Conservation (phyloP, 345 rosid species). For the Microthlaspi erraticum region DNA sequence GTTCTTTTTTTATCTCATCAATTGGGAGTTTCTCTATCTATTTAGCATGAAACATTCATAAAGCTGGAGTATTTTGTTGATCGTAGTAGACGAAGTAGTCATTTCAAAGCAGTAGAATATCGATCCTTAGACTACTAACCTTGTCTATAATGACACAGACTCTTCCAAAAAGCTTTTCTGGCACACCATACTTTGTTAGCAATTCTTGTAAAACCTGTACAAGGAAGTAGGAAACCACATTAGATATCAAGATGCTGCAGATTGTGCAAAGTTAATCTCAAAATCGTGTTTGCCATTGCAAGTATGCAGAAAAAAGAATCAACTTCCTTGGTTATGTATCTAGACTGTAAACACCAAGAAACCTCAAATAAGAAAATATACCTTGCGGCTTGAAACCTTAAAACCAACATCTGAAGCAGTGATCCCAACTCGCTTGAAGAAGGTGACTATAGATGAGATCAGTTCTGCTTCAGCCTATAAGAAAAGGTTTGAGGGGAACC, state of each 20-base stretch:
- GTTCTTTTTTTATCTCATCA: conserved; percentile 77
- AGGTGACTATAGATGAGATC: conserved; percentile 74
- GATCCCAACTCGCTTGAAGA: conserved; percentile 85
- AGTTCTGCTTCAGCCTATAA: conserved; percentile 96
- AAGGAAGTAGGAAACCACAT: conserved; percentile 16
- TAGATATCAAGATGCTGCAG: conserved; percentile 2
- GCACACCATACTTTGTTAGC: conserved; percentile 65
- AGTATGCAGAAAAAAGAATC: neutral
- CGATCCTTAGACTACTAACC: conserved; percentile 55
- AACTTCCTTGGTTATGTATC: conserved; percentile 1
- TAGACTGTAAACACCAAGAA: neutral
- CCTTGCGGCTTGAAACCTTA: conserved; percentile 96
- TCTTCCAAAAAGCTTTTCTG: conserved; percentile 75
- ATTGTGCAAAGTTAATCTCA: neutral
- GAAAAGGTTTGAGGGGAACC: neutral
- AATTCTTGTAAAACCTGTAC: conserved; percentile 88
- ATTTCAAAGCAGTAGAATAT: conserved; percentile 10
- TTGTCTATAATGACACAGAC: conserved; percentile 90
- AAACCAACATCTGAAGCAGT: conserved; percentile 87
- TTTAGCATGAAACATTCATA: neutral
- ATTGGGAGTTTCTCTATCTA: conserved; percentile 83
- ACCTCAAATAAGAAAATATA: conserved; percentile 31
- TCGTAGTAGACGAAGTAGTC: conserved; percentile 11
- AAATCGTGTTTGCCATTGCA: neutral
- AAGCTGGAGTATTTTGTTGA: conserved; percentile 1